Percentiles rank a stretch among this genome's conserved stretches.
Evolutionary conservation across 208 protist species (phyloP).

Genomic region (Leishmania braziliensis): DNA sequence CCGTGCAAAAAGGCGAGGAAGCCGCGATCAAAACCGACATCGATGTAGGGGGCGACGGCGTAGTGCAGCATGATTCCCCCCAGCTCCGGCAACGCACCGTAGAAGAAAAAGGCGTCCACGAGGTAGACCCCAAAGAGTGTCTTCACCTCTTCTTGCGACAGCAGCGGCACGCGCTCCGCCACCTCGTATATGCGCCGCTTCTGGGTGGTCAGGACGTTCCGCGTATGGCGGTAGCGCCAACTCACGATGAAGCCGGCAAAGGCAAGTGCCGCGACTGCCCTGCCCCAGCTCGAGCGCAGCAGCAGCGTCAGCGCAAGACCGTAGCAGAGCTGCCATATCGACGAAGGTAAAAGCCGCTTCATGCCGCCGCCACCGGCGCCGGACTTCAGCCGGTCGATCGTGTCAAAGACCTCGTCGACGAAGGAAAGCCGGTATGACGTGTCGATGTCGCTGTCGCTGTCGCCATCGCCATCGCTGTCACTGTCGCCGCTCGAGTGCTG

Average conservation of each 20-base stretch:
- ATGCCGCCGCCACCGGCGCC: conserved; percentile 12
- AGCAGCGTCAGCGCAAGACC: conserved; percentile 28
- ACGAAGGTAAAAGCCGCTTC: not conserved
- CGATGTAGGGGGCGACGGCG: conserved; percentile 55
- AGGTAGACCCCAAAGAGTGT: conserved; percentile 64
- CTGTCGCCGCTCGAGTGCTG: not conserved
- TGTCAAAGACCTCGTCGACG: conserved; percentile 30
- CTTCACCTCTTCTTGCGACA: conserved; percentile 35
- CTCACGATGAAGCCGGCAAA: conserved; percentile 17
- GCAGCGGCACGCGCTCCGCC: conserved; percentile 36
- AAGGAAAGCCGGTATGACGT: conserved; percentile 10
- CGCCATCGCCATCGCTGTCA: not conserved
- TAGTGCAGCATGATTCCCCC: conserved; percentile 67
- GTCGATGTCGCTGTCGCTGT: conserved; percentile 2
- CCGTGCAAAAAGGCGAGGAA: conserved; percentile 28
- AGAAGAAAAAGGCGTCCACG: conserved; percentile 58
- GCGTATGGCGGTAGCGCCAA: conserved; percentile 36
- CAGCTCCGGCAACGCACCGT: conserved; percentile 42
- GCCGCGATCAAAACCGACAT: conserved; percentile 39
- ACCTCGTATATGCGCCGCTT: conserved; percentile 60
- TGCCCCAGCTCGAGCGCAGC: conserved; percentile 30
- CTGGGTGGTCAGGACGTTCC: conserved; percentile 36
- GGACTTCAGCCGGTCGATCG: conserved; percentile 15
- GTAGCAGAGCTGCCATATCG: conserved; percentile 11
- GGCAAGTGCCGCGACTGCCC: conserved; percentile 13